Base-by-base conservation (phyloP, 179 eudicot species). In the Silene coronaria region DNA sequence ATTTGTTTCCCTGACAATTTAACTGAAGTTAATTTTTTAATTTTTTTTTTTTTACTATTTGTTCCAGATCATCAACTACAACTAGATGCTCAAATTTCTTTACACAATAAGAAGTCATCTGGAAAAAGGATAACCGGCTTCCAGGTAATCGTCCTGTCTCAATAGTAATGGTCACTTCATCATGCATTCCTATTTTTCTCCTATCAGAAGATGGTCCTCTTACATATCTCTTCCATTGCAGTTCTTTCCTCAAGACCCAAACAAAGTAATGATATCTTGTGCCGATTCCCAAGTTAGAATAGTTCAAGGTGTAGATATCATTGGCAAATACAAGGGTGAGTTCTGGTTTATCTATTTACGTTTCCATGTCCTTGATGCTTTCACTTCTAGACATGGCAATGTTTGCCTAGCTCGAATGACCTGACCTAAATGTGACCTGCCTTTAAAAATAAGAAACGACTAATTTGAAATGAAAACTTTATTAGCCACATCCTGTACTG, bases 61-160 rank as follows among this genome's bases (percentile, higher is more conserved):
- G 72, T 42, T 67, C 73, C 85, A 94, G 98, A 85, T 85, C 79
- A 83, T 75, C 90, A 84, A 11, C 68, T 94, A 80, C 89, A 87
- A 66, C 81, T 94, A 73, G 96, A 92, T 74, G 87, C 81, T 72
- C 88, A 80, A 55, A 86, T 88, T 14, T 79, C 83, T 65, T 78
- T 94, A 76, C 81, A 86, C 76, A 81, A 76, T 55, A 91, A 90
- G 86, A 91, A 94, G 78, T 82, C 90, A 62, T 82, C 87, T 6
- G 83, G 94, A 85, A 94, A 87, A 82, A 86, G 96, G 76, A 84
- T 94, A 81, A 89, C 92, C 32, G 90, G 92, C 75, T 89, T 94
- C 70, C 97, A 91, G 97, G 98, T 91, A 78, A 70, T 55, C 65
- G 2, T 26, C 21, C 30, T 0, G 53, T 24, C 26, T 17, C 8